phyloP scores from a whole-genome alignment of 2,329 filamentous ascomycete species.

The Fusarium chlamydosporum region DNA sequence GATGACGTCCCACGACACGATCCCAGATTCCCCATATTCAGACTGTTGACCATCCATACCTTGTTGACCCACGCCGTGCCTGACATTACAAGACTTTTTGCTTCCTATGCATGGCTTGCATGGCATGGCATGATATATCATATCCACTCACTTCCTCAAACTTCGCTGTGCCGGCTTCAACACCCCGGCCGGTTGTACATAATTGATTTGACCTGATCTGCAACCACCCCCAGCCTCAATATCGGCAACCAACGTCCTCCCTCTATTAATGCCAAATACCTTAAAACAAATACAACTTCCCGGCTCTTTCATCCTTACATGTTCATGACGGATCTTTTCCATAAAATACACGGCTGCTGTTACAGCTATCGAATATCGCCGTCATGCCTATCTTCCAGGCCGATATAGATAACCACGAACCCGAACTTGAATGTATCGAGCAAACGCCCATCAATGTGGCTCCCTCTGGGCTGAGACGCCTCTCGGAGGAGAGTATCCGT shows the following conservation, averaged over 20 bases:
- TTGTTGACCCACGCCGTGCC: slow-evolving; percentile 44
- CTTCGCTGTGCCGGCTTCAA: slow-evolving; percentile 25
- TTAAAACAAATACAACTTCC: slow-evolving; percentile 10
- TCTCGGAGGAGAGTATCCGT: slow-evolving; percentile 72
- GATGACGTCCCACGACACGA: slow-evolving; percentile 50
- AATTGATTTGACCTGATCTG: slow-evolving; percentile 12
- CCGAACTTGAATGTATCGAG: slow-evolving; percentile 38
- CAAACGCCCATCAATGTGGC: slow-evolving; percentile 40
- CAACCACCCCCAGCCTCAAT: slow-evolving; percentile 10
- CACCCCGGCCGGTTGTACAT: slow-evolving; percentile 13
- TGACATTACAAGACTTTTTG: slow-evolving; percentile 11
- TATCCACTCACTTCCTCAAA: slow-evolving; percentile 43
- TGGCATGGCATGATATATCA: slow-evolving; percentile 50
- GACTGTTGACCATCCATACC: slow-evolving; percentile 7
- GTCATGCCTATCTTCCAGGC: slow-evolving; percentile 72
- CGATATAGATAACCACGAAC: slow-evolving; percentile 59
- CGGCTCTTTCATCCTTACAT: slow-evolving; percentile 9
- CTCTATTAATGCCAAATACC: slow-evolving; percentile 23
- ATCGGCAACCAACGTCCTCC: slow-evolving; percentile 31
- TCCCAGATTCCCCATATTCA: slow-evolving; percentile 48
- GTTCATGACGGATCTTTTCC: slow-evolving; percentile 45
- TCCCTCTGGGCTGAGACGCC: slow-evolving; percentile 47
- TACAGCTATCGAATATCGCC: slow-evolving; percentile 46
- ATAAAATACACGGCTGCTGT: slow-evolving; percentile 53
- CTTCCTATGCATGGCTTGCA: slow-evolving; percentile 24